Evolutionary conservation across 139 green algal species (phyloP).

Genomic region (Astrephomene gubernaculifera): DNA sequence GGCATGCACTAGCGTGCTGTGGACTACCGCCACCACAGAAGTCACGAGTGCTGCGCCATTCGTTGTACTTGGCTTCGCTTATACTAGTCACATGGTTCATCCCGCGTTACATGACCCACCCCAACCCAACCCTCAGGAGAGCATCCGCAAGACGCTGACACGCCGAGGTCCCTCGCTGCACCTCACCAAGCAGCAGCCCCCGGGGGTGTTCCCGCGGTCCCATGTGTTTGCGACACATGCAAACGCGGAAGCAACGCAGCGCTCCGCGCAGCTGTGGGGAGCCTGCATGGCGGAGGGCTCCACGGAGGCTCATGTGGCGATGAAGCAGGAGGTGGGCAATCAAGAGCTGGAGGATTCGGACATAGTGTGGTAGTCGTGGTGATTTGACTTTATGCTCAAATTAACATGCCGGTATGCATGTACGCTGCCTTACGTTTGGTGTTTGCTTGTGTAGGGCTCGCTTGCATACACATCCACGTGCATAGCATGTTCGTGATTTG

Average conservation of each 20-base stretch:
- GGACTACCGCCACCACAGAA: background rate
- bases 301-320: background rate
- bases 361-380: background rate
- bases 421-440: no score
- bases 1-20: background rate
- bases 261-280: background rate
- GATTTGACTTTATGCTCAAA: no score
- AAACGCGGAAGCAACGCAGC: background rate
- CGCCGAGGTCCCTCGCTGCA: constrained; percentile 11
- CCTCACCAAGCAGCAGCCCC: background rate
- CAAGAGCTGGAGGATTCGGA: background rate
- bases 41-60: background rate
- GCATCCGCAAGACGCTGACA: constrained; percentile 25
- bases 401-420: no score
- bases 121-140: background rate
- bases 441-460: no score
- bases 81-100: no score
- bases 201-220: background rate
- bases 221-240: background rate
- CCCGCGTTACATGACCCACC: background rate
- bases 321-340: constrained; percentile 1
- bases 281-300: background rate
- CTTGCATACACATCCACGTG: no score
- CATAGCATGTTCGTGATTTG: background rate
- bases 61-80: no score